phyloP scores from a whole-genome alignment of 257 asterid genomes.

The Solanum arcanum region DNA sequence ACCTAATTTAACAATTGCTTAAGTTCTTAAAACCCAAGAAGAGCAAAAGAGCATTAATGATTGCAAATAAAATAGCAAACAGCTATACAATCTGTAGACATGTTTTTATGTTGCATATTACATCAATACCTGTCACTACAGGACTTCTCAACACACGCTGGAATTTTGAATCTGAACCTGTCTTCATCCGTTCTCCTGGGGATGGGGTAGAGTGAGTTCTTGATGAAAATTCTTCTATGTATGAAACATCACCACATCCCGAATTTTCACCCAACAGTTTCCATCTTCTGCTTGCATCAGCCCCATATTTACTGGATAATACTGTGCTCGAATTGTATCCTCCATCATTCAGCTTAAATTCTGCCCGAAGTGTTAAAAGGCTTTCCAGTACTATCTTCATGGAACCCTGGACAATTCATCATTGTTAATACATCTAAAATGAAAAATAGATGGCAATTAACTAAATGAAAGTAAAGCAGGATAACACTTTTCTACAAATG shows the following conservation, averaged over 20 bases:
- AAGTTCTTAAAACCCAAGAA: neutral
- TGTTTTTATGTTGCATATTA: neutral
- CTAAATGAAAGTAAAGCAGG: neutral
- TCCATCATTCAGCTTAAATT: slow-evolving; percentile 29
- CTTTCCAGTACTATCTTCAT: slow-evolving; percentile 64
- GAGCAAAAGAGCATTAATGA: neutral
- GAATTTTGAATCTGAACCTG: slow-evolving; percentile 15
- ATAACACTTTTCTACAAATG: neutral
- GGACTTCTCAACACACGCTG: slow-evolving; percentile 38
- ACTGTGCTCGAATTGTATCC: slow-evolving; percentile 3
- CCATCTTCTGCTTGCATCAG: slow-evolving; percentile 28
- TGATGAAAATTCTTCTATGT: slow-evolving; percentile 27
- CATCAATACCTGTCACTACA: slow-evolving; percentile 29
- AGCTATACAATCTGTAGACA: neutral
- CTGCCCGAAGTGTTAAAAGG: slow-evolving; percentile 49
- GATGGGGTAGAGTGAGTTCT: slow-evolving; percentile 19
- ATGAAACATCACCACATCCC: slow-evolving; percentile 17
- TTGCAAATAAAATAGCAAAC: neutral
- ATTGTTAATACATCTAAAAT: neutral
- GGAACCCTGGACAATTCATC: slow-evolving; percentile 47
- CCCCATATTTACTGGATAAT: slow-evolving; percentile 5
- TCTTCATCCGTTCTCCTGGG: slow-evolving; percentile 21
- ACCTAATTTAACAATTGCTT: neutral
- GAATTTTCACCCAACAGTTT: slow-evolving; percentile 26
- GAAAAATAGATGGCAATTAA: neutral